Percentiles rank a stretch among this genome's conserved stretches.
phyloP scores from a whole-genome alignment of 2,329 filamentous ascomycete species.

The Gnomoniopsis smithogilvyi region DNA sequence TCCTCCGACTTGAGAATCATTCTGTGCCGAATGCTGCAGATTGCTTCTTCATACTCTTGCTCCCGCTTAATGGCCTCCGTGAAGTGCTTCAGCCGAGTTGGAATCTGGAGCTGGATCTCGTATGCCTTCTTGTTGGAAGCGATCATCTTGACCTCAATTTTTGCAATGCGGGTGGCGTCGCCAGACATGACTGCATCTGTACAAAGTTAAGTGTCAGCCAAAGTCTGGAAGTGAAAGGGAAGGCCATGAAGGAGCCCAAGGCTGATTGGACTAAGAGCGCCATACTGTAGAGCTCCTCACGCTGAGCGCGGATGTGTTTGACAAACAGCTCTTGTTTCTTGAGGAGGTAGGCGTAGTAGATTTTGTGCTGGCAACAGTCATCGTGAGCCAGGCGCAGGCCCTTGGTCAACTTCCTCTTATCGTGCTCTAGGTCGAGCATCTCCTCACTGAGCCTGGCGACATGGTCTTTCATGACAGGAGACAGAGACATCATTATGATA shows the following conservation, averaged over 20 bases:
- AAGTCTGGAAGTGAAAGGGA: not conserved
- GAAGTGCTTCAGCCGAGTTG: not conserved
- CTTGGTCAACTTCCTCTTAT: not conserved
- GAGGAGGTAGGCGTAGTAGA: not conserved
- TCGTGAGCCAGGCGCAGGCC: not conserved
- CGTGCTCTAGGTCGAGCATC: not conserved
- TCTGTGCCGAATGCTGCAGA: not conserved
- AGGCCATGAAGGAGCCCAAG: not conserved
- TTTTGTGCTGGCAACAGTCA: not conserved
- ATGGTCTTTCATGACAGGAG: not conserved
- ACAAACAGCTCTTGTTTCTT: not conserved
- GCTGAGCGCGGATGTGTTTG: not conserved
- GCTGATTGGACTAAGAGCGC: not conserved
- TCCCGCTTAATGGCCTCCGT: not conserved
- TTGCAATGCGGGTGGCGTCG: not conserved
- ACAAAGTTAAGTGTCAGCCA: not conserved
- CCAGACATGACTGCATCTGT: not conserved
- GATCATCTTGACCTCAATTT: not conserved
- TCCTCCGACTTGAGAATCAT: slow-evolving; percentile 10
- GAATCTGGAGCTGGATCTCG: not conserved
- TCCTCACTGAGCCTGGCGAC: not conserved
- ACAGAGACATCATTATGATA: not conserved
- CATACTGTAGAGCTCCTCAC: not conserved
- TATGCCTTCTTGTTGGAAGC: slow-evolving; percentile 5
- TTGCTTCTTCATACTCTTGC: not conserved